A percentile compares a stretch with the other conserved stretches of the same genome.
Evolutionary conservation across 345 rosid species (phyloP).

Genomic region (Gossypium ekmanianum): DNA sequence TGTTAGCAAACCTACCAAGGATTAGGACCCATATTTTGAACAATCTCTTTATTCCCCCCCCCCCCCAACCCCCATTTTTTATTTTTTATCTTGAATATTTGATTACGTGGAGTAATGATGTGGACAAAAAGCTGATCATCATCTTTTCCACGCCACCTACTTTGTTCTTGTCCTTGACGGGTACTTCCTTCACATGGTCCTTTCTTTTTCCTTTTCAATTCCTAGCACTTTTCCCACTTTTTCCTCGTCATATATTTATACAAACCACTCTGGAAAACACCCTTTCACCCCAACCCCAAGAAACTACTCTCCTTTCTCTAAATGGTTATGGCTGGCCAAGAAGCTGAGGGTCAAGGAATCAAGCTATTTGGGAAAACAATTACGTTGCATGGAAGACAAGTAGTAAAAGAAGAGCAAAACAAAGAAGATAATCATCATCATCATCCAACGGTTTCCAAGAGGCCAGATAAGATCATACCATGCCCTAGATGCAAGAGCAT

Average conservation of each 20-base stretch:
- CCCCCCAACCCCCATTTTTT: too few species aligned
- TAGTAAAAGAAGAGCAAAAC: slow-evolving; percentile 34
- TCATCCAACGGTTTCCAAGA: slow-evolving; percentile 45
- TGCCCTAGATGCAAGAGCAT: slow-evolving; percentile 95
- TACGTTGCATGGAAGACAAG: slow-evolving; percentile 46
- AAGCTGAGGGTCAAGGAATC: slow-evolving; percentile 48
- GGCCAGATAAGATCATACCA: slow-evolving; percentile 81
- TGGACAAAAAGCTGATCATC: slow-evolving; percentile 49
- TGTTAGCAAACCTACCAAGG: slow-evolving; percentile 33
- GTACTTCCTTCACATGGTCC: not conserved
- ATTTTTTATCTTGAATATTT: not conserved
- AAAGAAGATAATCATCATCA: slow-evolving; percentile 23
- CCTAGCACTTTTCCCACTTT: not conserved
- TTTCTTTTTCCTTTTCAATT: slow-evolving; percentile 4
- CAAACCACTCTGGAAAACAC: slow-evolving; percentile 9
- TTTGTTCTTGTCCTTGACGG: slow-evolving; percentile 26
- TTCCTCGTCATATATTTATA: slow-evolving; percentile 7
- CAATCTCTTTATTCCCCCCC: not conserved
- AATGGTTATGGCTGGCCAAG: slow-evolving; percentile 45
- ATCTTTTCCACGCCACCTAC: slow-evolving; percentile 52
- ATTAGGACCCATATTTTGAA: slow-evolving; percentile 24
- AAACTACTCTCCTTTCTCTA: slow-evolving; percentile 9
- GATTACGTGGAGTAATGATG: slow-evolving; percentile 56
- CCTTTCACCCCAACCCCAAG: slow-evolving; percentile 11
- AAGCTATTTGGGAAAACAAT: slow-evolving; percentile 84